Conservation (phyloP, 345 rosid species). For the Tarenaya hassleriana region DNA sequence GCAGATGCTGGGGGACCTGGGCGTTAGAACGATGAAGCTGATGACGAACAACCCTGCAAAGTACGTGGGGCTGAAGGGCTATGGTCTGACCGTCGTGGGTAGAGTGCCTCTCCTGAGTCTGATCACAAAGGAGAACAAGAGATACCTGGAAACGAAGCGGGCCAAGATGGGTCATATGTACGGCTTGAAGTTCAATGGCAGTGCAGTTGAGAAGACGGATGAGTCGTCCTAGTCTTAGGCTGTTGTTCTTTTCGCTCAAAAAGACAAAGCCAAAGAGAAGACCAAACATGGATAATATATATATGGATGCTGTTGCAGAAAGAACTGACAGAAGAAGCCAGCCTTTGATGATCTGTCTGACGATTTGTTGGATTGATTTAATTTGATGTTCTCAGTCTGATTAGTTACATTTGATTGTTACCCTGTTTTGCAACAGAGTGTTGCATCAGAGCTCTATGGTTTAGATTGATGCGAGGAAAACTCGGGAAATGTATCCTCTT, state of each 20-base stretch:
- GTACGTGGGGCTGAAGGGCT: constrained; percentile 33
- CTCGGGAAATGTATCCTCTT: too few species aligned
- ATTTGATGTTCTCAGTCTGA: too few species aligned
- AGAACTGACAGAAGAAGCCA: too few species aligned
- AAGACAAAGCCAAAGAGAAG: too few species aligned
- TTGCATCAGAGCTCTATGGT: too few species aligned
- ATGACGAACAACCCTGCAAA: constrained; percentile 80
- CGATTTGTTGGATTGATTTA: too few species aligned
- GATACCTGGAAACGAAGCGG: constrained; percentile 53
- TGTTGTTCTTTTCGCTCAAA: constrained; percentile 25
- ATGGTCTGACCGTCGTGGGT: constrained; percentile 31
- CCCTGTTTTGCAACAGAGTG: too few species aligned
- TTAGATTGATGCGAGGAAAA: too few species aligned
- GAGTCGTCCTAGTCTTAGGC: constrained; percentile 26
- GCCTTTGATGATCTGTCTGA: too few species aligned
- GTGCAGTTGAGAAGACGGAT: constrained; percentile 27
- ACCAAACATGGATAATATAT: too few species aligned
- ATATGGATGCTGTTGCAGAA: too few species aligned
- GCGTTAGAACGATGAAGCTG: constrained; percentile 73
- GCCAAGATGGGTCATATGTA: constrained; percentile 56
- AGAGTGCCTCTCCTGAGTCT: constrained; percentile 26
- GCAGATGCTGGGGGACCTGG: constrained; percentile 68
- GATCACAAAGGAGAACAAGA: constrained; percentile 48
- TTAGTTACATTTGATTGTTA: too few species aligned
- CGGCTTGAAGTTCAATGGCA: constrained; percentile 28